Evolutionary conservation across 768 basidiomycete species (phyloP).

Genomic region (Lenzites betulinus): DNA sequence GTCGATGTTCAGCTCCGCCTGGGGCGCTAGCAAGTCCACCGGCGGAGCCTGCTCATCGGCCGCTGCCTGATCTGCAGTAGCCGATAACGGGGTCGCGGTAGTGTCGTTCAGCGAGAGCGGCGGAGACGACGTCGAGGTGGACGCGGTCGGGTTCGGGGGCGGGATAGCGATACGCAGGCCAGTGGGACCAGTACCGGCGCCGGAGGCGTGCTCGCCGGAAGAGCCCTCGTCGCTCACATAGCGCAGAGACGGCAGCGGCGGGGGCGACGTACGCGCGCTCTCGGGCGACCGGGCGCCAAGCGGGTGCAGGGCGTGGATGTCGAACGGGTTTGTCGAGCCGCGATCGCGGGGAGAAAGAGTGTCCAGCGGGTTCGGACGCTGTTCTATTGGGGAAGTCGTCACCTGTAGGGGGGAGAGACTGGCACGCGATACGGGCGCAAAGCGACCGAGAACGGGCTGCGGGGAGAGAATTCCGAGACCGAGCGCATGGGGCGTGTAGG

Average conservation of each 20-base stretch:
- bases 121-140: conserved; percentile 22
- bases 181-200: conserved; percentile 7
- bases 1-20: conserved; percentile 33
- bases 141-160: conserved; percentile 20
- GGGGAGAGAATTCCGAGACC: conserved; percentile 30
- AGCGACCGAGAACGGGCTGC: conserved; percentile 27
- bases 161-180: conserved; percentile 27
- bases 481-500: conserved; percentile 27
- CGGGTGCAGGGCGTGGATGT: conserved; percentile 2
- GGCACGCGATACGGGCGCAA: conserved; percentile 23
- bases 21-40: conserved; percentile 11
- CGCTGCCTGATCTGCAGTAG: neutral
- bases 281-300: conserved; percentile 9
- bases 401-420: conserved; percentile 16
- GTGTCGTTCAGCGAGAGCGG: conserved; percentile 12
- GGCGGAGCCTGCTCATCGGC: conserved; percentile 10
- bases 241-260: conserved; percentile 14
- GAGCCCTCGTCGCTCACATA: conserved; percentile 13
- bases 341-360: conserved; percentile 10
- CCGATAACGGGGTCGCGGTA: conserved; percentile 10
- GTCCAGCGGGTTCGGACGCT: conserved; percentile 23
- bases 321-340: conserved; percentile 7
- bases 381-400: conserved; percentile 20
- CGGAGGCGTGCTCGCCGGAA: conserved; percentile 16
- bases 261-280: conserved; percentile 7